phyloP scores from a whole-genome alignment of 2,329 filamentous ascomycete species.

The Zymoseptoria ardabiliae region DNA sequence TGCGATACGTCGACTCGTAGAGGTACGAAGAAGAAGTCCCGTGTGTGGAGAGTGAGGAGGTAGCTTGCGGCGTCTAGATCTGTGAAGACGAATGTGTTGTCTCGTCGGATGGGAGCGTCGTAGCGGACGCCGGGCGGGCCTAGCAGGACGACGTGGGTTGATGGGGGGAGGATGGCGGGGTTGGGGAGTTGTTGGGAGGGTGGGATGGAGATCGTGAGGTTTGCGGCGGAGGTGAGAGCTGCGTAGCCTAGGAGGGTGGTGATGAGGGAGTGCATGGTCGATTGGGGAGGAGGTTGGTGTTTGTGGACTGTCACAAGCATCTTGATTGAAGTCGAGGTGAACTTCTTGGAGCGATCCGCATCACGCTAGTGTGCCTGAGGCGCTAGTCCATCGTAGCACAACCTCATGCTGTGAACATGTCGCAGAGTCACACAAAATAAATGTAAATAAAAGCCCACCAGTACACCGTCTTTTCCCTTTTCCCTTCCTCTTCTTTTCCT shows the following conservation, averaged over 20 bases:
- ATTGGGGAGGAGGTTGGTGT: background rate
- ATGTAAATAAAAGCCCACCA: background rate
- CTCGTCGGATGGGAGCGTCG: conserved; percentile 57
- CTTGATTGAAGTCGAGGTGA: background rate
- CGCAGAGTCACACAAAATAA: background rate
- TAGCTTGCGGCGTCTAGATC: conserved; percentile 69
- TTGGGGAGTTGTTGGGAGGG: conserved; percentile 36
- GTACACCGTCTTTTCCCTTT: background rate
- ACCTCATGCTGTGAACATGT: background rate
- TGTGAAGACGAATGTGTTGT: conserved; percentile 67
- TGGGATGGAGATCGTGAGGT: conserved; percentile 48
- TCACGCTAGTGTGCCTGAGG: background rate
- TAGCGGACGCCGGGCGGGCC: conserved; percentile 36
- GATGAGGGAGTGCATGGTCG: conserved; percentile 1
- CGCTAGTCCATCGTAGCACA: background rate
- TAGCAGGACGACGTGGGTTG: conserved; percentile 57
- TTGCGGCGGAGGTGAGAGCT: conserved; percentile 32
- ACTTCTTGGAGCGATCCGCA: background rate
- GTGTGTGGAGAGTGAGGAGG: conserved; percentile 70
- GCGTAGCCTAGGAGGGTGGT: conserved; percentile 12
- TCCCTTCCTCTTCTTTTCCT: background rate
- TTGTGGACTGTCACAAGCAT: background rate
- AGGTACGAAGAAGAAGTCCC: conserved; percentile 68
- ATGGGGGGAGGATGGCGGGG: conserved; percentile 43
- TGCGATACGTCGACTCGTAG: conserved; percentile 65